Conservation (phyloP, 2,329 filamentous ascomycete species). For the Trichoderma sp. region DNA sequence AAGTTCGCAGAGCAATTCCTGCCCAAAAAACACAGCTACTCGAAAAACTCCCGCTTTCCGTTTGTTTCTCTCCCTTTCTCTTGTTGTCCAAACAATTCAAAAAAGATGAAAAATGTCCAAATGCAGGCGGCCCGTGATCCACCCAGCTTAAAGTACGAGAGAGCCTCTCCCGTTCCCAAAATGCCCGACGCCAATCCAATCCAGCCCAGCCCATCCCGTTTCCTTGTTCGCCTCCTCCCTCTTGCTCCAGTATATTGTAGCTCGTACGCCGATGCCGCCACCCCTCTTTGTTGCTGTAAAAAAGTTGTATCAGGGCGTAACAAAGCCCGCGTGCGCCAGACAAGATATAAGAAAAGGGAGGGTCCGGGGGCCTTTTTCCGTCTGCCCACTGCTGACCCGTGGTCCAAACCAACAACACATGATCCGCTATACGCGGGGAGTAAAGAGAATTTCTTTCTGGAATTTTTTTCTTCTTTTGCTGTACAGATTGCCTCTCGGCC, state of each 20-base stretch:
- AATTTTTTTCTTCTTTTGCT: conserved; percentile 19
- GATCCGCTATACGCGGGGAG: not conserved
- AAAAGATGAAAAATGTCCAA: not conserved
- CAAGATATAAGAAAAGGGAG: not conserved
- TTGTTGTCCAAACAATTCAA: not conserved
- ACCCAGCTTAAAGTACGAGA: not conserved
- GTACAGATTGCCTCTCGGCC: conserved; percentile 21
- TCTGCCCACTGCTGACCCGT: not conserved
- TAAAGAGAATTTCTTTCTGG: conserved; percentile 9
- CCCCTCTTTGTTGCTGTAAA: not conserved
- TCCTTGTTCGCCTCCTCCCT: not conserved
- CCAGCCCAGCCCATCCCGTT: not conserved
- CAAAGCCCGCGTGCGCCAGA: conserved; percentile 2
- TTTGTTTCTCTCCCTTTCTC: not conserved
- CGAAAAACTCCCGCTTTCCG: conserved; percentile 5
- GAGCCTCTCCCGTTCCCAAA: conserved; percentile 3
- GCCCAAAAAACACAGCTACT: not conserved
- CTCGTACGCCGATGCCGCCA: conserved; percentile 13
- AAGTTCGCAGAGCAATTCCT: not conserved
- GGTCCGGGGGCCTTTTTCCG: not conserved
- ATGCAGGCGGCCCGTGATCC: not conserved
- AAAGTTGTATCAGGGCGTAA: conserved; percentile 6
- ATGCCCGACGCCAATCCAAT: conserved; percentile 8
- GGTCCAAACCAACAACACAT: not conserved
- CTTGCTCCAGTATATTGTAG: not conserved